Conservation (phyloP, 1,284 basidiomycete genomes). For the Somion occarium region DNA sequence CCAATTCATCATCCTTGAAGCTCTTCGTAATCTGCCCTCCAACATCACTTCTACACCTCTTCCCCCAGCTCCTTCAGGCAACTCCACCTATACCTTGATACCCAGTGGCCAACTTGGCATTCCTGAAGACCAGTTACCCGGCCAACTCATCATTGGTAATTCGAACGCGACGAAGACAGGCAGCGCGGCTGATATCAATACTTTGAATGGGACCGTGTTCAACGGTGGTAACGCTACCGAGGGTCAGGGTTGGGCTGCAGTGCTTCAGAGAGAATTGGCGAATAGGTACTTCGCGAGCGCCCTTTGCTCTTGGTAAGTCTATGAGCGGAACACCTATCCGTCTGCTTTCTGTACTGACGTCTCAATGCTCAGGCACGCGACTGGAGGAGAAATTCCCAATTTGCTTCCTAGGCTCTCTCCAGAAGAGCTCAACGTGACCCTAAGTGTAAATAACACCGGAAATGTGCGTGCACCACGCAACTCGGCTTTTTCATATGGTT, state of each 20-base stretch:
- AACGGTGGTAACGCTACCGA: constrained; percentile 67
- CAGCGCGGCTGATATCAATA: constrained; percentile 55
- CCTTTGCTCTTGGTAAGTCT: constrained; percentile 81
- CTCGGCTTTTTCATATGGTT: background rate
- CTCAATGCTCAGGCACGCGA: constrained; percentile 50
- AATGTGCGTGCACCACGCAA: constrained; percentile 44
- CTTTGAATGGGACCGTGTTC: constrained; percentile 53
- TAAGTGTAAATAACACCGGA: constrained; percentile 63
- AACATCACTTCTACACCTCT: constrained; percentile 55
- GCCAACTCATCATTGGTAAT: constrained; percentile 49
- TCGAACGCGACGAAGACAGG: constrained; percentile 53
- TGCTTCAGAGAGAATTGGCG: constrained; percentile 67
- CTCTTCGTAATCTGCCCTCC: constrained; percentile 66
- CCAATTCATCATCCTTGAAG: constrained; percentile 77
- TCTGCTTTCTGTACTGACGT: background rate
- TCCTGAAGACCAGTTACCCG: constrained; percentile 59
- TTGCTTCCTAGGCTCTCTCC: constrained; percentile 67
- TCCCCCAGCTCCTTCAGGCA: constrained; percentile 41
- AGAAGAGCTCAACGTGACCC: constrained; percentile 70
- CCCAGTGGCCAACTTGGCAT: constrained; percentile 74
- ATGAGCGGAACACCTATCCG: background rate
- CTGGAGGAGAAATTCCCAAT: constrained; percentile 75
- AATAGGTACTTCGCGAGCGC: constrained; percentile 81
- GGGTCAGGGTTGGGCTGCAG: constrained; percentile 64
- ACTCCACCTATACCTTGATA: constrained; percentile 64